A percentile compares a stretch with the other conserved stretches of the same genome.
These are phyloP conservation scores for Ophiostoma triangulosporum DNA, from an alignment of 2,329 filamentous ascomycete genomes.

Conservation along the genomic window DNA sequence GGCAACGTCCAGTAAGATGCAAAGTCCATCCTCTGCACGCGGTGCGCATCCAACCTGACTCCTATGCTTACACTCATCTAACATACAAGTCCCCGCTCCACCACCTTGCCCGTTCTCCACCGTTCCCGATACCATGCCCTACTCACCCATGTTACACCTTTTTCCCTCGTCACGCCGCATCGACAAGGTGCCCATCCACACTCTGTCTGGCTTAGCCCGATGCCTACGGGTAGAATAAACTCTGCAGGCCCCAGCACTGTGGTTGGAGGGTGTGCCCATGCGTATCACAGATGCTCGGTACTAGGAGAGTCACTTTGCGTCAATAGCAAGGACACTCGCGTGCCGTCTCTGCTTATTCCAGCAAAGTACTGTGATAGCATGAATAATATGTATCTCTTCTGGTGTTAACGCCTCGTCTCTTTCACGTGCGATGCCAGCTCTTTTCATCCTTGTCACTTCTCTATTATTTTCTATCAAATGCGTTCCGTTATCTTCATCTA, in stretches of 20 bases:
- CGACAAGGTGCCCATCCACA: background rate
- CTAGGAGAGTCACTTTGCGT: background rate
- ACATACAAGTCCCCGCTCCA: no score
- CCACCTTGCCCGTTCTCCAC: slow-evolving; percentile 1
- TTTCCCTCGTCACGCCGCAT: background rate
- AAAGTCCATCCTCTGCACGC: no score
- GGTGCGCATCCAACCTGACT: no score
- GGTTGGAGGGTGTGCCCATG: slow-evolving; percentile 7
- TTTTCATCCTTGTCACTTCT: no score
- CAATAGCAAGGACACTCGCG: background rate
- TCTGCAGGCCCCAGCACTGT: background rate
- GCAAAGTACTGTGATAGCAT: no score
- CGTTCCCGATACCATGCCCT: background rate
- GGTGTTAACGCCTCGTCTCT: no score
- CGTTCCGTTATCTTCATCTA: no score
- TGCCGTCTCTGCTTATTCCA: no score
- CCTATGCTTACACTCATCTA: no score
- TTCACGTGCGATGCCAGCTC: no score
- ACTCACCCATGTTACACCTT: background rate
- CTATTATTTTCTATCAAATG: background rate
- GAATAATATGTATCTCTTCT: no score
- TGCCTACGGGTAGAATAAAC: background rate
- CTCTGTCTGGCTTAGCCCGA: background rate
- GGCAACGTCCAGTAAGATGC: no score
- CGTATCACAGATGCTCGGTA: background rate